Base-by-base conservation (phyloP, 768 basidiomycete species). In the Trichaptum fuscoviolaceum region DNA sequence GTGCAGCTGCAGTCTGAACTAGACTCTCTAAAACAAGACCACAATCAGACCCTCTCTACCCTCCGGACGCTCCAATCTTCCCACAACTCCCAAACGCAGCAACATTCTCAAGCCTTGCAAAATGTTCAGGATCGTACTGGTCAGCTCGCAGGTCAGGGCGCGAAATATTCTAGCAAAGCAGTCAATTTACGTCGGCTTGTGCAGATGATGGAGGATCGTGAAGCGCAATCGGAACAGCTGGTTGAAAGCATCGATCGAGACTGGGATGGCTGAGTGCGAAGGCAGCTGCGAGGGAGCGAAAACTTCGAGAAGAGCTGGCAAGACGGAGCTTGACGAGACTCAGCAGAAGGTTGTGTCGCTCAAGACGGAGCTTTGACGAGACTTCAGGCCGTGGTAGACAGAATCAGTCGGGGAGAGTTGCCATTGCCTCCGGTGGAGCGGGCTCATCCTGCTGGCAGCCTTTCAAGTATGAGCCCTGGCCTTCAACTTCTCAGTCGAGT, bases 161-260 rank as follows among this genome's bases (percentile, higher is more conserved):
- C 89, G 0, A 87, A 87, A 1, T 96, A 93, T 74, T 83, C 89
- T 0, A 85, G 83, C 66, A 95, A 98, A 74, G 87, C 88, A 1
- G 86, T 83, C 57, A 85, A 87, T 15, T 77, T 95, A 70, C 85
- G 86, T 66, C 83, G 94, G 34, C 81, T 97, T 20, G 89, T 95
- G 12, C 79, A 84, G 7, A 85, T 95, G 81, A 88, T 97, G 82
- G 94, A 98, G 74, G 90, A 90, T 66, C 84, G 95, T 42, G 94
- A 95, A 74, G 87, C 88, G 64, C 91, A 95, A 69, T 86, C 92
- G 24, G 92, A 93, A 78, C 83, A 85, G 24, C 86, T 94, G 64
- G 88, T 98, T 0, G 89, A 93, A 25, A 82, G 82, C 52, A 86
- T 98, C 65, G 95, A 97, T 76, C 82, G 79, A 30, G 93, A 96